Percentiles rank a stretch among this genome's conserved stretches.
Conservation (phyloP, 1,139 yeast genomes). For the Candida mesenterica region DNA sequence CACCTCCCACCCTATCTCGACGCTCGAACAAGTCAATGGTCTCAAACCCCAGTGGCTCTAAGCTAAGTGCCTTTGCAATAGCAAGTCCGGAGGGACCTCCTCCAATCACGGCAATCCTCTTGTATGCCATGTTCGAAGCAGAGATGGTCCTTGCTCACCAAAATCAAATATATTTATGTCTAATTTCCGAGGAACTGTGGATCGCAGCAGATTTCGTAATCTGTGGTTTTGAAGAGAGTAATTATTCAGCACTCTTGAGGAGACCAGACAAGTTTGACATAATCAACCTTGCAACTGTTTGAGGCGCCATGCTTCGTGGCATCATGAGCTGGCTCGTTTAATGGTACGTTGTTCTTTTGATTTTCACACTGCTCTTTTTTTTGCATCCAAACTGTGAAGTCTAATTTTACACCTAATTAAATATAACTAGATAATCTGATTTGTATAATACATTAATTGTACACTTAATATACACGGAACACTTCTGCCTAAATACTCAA, state of each 20-base stretch:
- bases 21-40: constrained; percentile 45
- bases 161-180: neutral
- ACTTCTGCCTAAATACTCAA: constrained; percentile 32
- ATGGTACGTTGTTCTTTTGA: too few relatives aligned
- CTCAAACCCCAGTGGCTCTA: constrained; percentile 34
- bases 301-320: too few relatives aligned
- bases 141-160: neutral
- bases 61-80: constrained; percentile 44
- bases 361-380: too few relatives aligned
- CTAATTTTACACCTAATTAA: too few relatives aligned
- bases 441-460: neutral
- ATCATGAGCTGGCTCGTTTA: too few relatives aligned
- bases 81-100: constrained; percentile 55
- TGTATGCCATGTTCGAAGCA: neutral
- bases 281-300: too few relatives aligned
- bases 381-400: too few relatives aligned
- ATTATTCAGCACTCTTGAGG: too few relatives aligned
- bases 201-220: too few relatives aligned
- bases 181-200: neutral
- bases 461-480: neutral
- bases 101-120: constrained; percentile 43
- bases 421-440: neutral
- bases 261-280: too few relatives aligned
- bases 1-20: constrained; percentile 43
- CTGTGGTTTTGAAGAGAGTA: too few relatives aligned